Conservation (phyloP, 177 flowering plant species). For the Telopea speciosissima region DNA sequence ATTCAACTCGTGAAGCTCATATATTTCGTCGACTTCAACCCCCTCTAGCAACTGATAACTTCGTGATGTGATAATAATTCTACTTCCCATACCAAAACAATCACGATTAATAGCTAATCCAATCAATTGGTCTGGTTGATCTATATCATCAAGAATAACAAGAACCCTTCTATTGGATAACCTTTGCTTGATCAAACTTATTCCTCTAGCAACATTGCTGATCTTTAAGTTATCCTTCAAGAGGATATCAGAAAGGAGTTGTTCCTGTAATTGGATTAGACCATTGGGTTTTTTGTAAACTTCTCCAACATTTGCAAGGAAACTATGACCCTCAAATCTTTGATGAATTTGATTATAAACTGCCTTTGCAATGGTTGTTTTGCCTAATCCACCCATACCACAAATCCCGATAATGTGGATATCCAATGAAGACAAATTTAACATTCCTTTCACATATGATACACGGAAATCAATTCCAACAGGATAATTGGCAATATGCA, state of each 20-base stretch:
- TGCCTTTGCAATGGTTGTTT: background rate
- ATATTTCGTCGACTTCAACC: background rate
- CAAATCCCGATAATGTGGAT: background rate
- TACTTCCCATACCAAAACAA: slow-evolving; percentile 4
- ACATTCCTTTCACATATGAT: background rate
- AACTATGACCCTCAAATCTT: background rate
- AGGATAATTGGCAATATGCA: background rate
- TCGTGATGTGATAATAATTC: slow-evolving; percentile 7
- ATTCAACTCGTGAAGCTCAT: background rate
- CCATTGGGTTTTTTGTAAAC: background rate
- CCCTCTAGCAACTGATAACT: background rate
- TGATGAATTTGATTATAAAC: background rate
- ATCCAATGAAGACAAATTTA: background rate
- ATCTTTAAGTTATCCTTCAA: background rate
- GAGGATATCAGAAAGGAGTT: background rate
- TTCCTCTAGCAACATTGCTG: background rate
- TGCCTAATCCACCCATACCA: background rate
- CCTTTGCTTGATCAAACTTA: background rate
- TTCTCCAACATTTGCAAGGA: background rate
- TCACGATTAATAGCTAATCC: background rate
- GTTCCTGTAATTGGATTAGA: background rate
- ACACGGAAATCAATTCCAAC: background rate
- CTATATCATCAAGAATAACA: slow-evolving; percentile 7
- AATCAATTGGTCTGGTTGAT: slow-evolving; percentile 1
- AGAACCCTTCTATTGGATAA: background rate